These are phyloP conservation scores for Schizosaccharomyces lindneri DNA, from an alignment of 805 yeast genomes.

Conservation along the genomic window DNA sequence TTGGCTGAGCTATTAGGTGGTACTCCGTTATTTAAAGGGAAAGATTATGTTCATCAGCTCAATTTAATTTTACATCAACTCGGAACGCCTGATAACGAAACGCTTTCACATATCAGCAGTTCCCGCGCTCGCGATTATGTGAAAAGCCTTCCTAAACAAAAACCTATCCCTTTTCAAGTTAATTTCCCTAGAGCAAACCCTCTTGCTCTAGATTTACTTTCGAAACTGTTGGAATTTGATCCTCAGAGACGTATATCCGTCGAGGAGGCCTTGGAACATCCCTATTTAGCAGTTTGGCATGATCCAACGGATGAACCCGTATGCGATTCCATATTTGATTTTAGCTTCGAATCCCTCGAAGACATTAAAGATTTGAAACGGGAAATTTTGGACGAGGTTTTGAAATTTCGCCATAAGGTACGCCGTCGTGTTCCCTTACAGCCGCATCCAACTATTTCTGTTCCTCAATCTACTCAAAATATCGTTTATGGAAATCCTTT, in stretches of 20 bases:
- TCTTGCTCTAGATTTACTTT: slow-evolving; percentile 54
- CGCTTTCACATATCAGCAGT: slow-evolving; percentile 48
- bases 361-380: slow-evolving; percentile 42
- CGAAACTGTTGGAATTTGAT: slow-evolving; percentile 61
- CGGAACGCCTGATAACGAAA: slow-evolving; percentile 75
- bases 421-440: neutral
- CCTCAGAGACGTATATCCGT: slow-evolving; percentile 69
- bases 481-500: neutral
- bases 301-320: slow-evolving; percentile 71
- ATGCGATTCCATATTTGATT: slow-evolving; percentile 61
- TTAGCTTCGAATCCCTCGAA: slow-evolving; percentile 62
- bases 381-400: neutral
- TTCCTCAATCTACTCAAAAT: neutral
- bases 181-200: slow-evolving; percentile 74
- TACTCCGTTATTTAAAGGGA: slow-evolving; percentile 76
- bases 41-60: slow-evolving; percentile 86
- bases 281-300: slow-evolving; percentile 73
- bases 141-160: slow-evolving; percentile 59
- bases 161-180: slow-evolving; percentile 43
- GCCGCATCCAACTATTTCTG: neutral
- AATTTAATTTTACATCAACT: slow-evolving; percentile 63
- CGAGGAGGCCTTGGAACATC: slow-evolving; percentile 69
- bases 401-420: neutral
- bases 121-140: slow-evolving; percentile 81
- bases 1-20: slow-evolving; percentile 84